Conservation (phyloP, 2,329 filamentous ascomycete genomes). For the Botrytis byssoidea region DNA sequence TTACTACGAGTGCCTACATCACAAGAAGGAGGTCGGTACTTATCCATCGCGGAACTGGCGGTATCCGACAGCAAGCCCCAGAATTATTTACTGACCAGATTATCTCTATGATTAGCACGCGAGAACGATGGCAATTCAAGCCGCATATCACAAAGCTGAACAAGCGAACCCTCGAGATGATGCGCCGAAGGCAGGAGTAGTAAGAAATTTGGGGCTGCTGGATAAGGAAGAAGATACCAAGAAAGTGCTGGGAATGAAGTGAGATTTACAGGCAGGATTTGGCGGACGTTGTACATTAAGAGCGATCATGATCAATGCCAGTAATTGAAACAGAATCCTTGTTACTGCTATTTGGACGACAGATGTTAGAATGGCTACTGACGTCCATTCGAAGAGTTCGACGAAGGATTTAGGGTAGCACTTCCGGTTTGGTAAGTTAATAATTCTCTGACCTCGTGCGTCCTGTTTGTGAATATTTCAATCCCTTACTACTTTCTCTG, state of each 20-base stretch:
- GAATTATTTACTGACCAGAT: background rate
- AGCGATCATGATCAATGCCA: constrained; percentile 20
- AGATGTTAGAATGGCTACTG: background rate
- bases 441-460: background rate
- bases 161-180: constrained; percentile 74
- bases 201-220: constrained; percentile 81
- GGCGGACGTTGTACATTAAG: constrained; percentile 36
- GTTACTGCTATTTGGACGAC: background rate
- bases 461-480: background rate
- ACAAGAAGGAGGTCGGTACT: constrained; percentile 88
- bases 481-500: background rate
- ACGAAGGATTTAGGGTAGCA: background rate
- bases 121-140: constrained; percentile 74
- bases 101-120: constrained; percentile 53
- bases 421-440: background rate
- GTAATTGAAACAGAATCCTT: background rate
- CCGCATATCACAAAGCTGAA: constrained; percentile 79
- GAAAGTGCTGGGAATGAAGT: constrained; percentile 47
- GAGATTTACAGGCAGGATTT: constrained; percentile 22
- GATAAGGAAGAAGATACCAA: constrained; percentile 80
- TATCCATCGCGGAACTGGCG: background rate
- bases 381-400: no score
- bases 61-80: background rate
- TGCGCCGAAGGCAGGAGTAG: constrained; percentile 78
- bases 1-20: constrained; percentile 98